phyloP scores from a whole-genome alignment of 2,329 filamentous ascomycete genomes.

The Elsinoe perseae region DNA sequence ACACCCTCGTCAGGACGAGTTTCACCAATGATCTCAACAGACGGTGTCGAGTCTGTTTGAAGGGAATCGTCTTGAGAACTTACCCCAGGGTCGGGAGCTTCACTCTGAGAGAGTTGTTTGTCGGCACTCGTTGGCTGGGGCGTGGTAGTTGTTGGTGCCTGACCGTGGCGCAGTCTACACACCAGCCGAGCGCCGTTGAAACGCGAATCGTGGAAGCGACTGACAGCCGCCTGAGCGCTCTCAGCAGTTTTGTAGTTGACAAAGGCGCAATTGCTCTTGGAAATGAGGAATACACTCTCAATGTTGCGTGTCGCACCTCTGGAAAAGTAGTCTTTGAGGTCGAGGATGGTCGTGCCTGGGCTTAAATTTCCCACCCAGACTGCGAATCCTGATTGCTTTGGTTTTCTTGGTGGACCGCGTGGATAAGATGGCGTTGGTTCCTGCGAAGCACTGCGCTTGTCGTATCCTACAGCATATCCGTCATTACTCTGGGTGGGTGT shows the following conservation, averaged over 20 bases:
- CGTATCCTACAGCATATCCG: not conserved
- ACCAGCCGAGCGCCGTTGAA: constrained; percentile 82
- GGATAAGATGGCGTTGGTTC: constrained; percentile 34
- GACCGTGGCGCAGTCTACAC: constrained; percentile 61
- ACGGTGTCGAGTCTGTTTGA: not conserved
- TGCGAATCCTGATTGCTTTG: constrained; percentile 69
- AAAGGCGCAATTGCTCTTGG: constrained; percentile 95
- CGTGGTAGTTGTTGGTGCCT: constrained; percentile 16
- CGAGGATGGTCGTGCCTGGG: constrained; percentile 70
- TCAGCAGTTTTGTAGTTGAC: constrained; percentile 84
- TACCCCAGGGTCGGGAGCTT: not conserved
- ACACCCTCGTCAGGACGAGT: not conserved
- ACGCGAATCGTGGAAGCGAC: constrained; percentile 79
- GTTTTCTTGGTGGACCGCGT: constrained; percentile 58
- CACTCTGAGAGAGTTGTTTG: not conserved
- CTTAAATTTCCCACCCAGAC: constrained; percentile 95
- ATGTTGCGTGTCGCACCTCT: constrained; percentile 65
- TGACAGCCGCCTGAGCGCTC: constrained; percentile 67
- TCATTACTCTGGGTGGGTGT: not conserved
- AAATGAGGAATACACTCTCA: constrained; percentile 87
- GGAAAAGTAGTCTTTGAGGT: constrained; percentile 85
- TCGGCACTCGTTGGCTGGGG: not conserved
- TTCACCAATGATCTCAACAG: not conserved
- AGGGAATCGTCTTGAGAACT: not conserved
- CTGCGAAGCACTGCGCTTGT: constrained; percentile 20